Evolutionary conservation across 2,329 filamentous ascomycete genomes (phyloP), one percentile per base, ranked within the genome.

Genomic region (Ambrosiella beaveri): DNA sequence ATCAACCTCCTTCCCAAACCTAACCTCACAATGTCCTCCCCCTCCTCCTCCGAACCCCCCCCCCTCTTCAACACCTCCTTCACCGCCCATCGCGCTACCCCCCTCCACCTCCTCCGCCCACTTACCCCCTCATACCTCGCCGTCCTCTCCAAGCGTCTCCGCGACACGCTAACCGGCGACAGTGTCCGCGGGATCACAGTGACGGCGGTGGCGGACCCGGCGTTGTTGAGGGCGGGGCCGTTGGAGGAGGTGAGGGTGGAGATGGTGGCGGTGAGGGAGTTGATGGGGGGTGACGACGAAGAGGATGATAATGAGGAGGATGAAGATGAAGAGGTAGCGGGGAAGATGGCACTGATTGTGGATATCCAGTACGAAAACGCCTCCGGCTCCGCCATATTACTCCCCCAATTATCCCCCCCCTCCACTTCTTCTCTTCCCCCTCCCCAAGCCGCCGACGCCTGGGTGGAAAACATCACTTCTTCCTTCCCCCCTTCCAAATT

Each of bases 161-260:
- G 78, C 44, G 78, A 81, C 53, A 70, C 70, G 1, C 71, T 81
- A 0, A 76, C 80, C 0, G 78, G 78, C 13, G 78, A 81, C 62
- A 74, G 79, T 1, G 75, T 81, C n/a, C 75, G 79, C 58, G 79
- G 79, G 49, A 74, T 81, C 15, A 76, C 81, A 62, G 72, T 82
- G 15, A 51, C 56, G 3, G 70, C 72, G 54, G 67, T 70, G 4
- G 71, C 70, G 15, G 73, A 74, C 35, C 71, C 63, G 6, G 61
- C 65, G 0, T 63, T 74, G 19, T 68, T 69, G 0, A 66, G 70
- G 7, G 69, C 71, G 0, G 74, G 74, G 1, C 68, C 72, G 1
- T 63, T 81, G 17, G 72, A 74, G 61, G 65, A 65, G 3, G 75
- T 81, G 1, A 68, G 69, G 11, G 71, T 79, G 35, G 69, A 71